These are phyloP conservation scores for Helminthosporium solani DNA, from an alignment of 2,329 filamentous ascomycete genomes.

Conservation along the genomic window DNA sequence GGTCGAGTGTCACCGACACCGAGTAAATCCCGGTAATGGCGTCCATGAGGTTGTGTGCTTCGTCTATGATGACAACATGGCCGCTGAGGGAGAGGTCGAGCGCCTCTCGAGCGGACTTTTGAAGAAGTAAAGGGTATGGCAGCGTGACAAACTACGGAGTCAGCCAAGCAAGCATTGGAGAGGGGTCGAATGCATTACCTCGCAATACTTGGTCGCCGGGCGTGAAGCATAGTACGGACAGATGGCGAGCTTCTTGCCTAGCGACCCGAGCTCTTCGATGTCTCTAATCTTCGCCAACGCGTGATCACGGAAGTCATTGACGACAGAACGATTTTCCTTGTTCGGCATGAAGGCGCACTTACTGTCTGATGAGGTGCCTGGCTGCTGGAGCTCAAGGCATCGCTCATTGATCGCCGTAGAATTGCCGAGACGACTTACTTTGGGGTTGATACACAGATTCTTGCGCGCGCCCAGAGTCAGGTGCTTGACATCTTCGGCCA, in stretches of 20 bases:
- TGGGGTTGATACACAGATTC: constrained; percentile 84
- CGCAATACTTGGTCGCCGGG: constrained; percentile 75
- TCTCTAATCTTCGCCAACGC: constrained; percentile 82
- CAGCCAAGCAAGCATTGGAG: constrained; percentile 3
- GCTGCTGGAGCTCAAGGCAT: constrained; percentile 85
- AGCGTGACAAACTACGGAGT: constrained; percentile 72
- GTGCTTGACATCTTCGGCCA: constrained; percentile 70
- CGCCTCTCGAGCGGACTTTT: constrained; percentile 83
- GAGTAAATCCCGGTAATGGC: constrained; percentile 87
- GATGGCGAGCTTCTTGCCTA: constrained; percentile 76
- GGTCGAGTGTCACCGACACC: constrained; percentile 69
- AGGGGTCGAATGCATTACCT: constrained; percentile 50
- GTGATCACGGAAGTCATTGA: constrained; percentile 81
- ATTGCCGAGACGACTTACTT: constrained; percentile 68
- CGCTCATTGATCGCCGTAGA: constrained; percentile 87
- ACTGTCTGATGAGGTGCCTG: constrained; percentile 60
- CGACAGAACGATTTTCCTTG: constrained; percentile 70
- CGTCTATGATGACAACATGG: constrained; percentile 92
- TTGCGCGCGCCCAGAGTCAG: constrained; percentile 83
- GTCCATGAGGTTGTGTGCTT: constrained; percentile 97
- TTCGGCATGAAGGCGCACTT: constrained; percentile 76
- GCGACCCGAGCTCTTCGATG: constrained; percentile 81
- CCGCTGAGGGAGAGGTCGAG: constrained; percentile 81
- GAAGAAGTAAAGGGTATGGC: constrained; percentile 86
- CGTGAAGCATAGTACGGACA: constrained; percentile 98